Evolutionary conservation across 352 stramenopile species (phyloP), one percentile per base, ranked within the genome.

Genomic region (Pythium graminicola): DNA sequence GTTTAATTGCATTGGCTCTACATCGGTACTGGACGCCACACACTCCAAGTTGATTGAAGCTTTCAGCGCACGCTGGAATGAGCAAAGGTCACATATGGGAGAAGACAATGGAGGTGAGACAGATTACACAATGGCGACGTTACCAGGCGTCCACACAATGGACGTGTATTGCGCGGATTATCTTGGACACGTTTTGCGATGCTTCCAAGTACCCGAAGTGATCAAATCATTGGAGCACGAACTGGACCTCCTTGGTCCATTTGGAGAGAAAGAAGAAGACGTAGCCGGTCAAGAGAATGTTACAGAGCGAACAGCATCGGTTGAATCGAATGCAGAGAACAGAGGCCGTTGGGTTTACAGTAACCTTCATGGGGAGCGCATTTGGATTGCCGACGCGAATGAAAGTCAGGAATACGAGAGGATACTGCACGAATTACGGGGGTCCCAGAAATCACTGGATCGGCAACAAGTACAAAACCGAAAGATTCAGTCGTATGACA

Each of bases 291-390:
- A 49, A 10, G 35, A 56, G 4, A 20, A 48, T 17, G 17, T 13
- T 29, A 29, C 26, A 24, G 14, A 32, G 10, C 26, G 42, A 13
- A 28, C 4, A 46, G 24, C 23, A 50, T 23, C 19, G 29, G 19
- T 54, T 17, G 20, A 10, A 22, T 7, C 19, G 5, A 39, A 38
- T 4, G 20, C 16, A 13, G 26, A 41, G 11, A 27, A 27, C 14
- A 20, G 41, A 8, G 48, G 50, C 19, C 23, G 64, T 11, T 56
- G 78, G 24, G 67, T 85, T 20, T 94, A 89, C 58, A 94, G 83
- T 54, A 92, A 92, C 22, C 57, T 92, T 1, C 83, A 92, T 43
- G 83, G 83, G 0, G 76, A 88, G 47, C 78, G 83, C 4, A 90
- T 94, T 47, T 72, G 52, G 5, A 50, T 92, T 13, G 71, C 83